Conservation (phyloP, 2,329 filamentous ascomycete genomes). For the Diaporthe ampelina region DNA sequence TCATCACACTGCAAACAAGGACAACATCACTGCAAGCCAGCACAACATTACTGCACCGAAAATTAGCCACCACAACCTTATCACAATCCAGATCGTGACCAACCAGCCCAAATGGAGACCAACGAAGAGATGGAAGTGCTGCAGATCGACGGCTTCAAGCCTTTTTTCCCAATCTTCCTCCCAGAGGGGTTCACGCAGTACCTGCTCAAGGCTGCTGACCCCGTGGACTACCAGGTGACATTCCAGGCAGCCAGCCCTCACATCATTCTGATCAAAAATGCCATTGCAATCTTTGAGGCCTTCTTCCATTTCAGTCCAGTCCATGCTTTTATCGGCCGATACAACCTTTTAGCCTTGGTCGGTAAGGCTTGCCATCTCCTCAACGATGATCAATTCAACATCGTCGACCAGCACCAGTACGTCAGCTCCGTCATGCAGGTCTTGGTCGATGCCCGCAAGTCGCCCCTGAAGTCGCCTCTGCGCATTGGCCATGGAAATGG, state of each 20-base stretch:
- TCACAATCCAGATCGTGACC: too few species aligned
- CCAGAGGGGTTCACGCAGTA: neutral
- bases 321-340: fast-evolving
- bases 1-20: neutral
- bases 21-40: neutral
- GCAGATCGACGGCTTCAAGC: neutral
- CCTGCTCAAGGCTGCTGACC: neutral
- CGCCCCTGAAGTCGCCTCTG: too few species aligned
- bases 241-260: neutral
- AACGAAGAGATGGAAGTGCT: neutral
- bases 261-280: neutral
- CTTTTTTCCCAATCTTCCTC: too few species aligned
- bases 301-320: neutral
- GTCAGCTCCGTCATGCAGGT: too few species aligned
- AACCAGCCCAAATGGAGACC: too few species aligned
- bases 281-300: neutral
- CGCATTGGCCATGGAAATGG: too few species aligned
- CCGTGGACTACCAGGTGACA: neutral
- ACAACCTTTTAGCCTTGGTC: neutral
- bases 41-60: too few species aligned
- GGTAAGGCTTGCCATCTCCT: neutral
- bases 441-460: too few species aligned
- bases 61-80: too few species aligned
- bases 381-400: too few species aligned
- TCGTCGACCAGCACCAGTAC: too few species aligned